A percentile compares a stretch with the other conserved stretches of the same genome.
These are phyloP conservation scores for Rehmannia glutinosa DNA, from an alignment of 257 asterid genomes.

Conservation along the genomic window DNA sequence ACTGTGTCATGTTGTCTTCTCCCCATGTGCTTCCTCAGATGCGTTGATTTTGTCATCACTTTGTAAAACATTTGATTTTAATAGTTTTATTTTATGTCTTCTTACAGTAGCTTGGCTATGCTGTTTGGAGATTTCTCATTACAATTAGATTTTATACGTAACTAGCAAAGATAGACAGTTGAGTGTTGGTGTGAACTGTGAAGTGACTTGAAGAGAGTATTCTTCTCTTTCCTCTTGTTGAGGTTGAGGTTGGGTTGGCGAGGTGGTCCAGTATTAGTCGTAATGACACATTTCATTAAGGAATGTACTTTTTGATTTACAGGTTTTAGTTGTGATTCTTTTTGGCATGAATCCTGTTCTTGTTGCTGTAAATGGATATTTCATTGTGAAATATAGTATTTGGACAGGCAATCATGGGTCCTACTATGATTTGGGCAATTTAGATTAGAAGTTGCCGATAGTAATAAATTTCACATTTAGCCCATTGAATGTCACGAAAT, in stretches of 20 bases:
- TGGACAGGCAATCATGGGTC: neutral
- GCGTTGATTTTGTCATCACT: neutral
- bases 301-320: too few relatives aligned
- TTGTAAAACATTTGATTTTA: neutral
- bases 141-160: neutral
- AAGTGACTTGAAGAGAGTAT: neutral
- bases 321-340: neutral
- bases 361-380: neutral
- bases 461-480: neutral
- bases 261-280: neutral
- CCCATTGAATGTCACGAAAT: neutral
- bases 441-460: neutral
- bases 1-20: neutral
- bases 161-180: neutral
- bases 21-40: neutral
- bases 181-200: neutral
- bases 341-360: neutral
- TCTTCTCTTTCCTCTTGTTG: neutral
- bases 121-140: neutral
- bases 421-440: neutral
- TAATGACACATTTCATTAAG: neutral
- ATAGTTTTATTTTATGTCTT: neutral
- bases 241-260: neutral
- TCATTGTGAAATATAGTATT: neutral
- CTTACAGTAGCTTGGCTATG: neutral